phyloP scores from a whole-genome alignment of 1,139 yeast genomes.

The Pichia terricola region DNA sequence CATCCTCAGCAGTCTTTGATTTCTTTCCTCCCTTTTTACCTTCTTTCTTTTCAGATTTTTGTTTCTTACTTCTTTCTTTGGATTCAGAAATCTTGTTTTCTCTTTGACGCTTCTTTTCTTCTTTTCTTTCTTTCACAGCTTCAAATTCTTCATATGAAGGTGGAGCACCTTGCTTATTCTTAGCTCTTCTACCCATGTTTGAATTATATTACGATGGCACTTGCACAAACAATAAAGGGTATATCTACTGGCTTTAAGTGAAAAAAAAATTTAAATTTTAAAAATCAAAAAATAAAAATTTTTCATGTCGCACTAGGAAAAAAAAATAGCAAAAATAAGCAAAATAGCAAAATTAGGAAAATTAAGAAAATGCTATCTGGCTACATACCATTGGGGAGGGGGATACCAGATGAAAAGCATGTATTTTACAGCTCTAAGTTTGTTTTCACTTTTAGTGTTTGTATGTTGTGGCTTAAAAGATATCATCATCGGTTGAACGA shows the following conservation, averaged over 20 bases:
- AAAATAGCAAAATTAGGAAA: too few relatives aligned
- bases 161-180: conserved; percentile 85
- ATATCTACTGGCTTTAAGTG: too few relatives aligned
- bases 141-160: conserved; percentile 79
- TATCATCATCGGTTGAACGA: too few relatives aligned
- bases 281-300: not conserved
- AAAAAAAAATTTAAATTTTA: not conserved
- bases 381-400: too few relatives aligned
- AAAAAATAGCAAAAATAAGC: not conserved
- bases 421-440: too few relatives aligned
- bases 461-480: too few relatives aligned
- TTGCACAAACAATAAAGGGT: too few relatives aligned
- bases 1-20: conserved; percentile 24
- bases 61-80: conserved; percentile 15
- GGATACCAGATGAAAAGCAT: too few relatives aligned
- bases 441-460: too few relatives aligned
- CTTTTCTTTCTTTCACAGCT: conserved; percentile 39
- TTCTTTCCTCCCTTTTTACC: conserved; percentile 23
- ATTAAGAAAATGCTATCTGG: too few relatives aligned
- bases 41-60: conserved; percentile 12
- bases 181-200: conserved; percentile 82
- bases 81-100: conserved; percentile 10
- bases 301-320: not conserved
- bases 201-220: too few relatives aligned
- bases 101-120: conserved; percentile 26